Evolutionary conservation across 495 filamentous ascomycete genomes (phyloP).

Genomic region (Penicillium malachiteum): DNA sequence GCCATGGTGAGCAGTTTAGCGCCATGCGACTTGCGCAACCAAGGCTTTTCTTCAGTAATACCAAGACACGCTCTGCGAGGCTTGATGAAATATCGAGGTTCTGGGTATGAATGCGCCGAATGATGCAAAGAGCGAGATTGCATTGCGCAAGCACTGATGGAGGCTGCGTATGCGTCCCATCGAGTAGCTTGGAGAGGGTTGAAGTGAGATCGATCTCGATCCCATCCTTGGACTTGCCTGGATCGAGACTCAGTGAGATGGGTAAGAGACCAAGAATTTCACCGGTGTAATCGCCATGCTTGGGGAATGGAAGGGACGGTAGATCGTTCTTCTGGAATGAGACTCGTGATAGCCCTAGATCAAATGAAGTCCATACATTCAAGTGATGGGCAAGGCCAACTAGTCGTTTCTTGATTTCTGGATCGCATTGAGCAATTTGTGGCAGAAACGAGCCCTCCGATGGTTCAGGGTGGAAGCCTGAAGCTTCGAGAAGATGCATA

Average conservation of each 20-base stretch:
- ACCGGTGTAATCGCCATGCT: conserved; percentile 31
- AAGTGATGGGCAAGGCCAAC: conserved; percentile 45
- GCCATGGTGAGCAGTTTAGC: conserved; percentile 44
- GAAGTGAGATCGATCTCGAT: conserved; percentile 31
- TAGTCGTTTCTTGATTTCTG: conserved; percentile 35
- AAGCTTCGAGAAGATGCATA: conserved; percentile 53
- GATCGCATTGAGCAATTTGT: conserved; percentile 17
- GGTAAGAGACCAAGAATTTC: conserved; percentile 41
- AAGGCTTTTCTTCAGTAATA: conserved; percentile 26
- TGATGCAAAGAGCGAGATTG: conserved; percentile 49
- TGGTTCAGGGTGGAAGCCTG: conserved; percentile 43
- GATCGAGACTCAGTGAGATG: conserved; percentile 35
- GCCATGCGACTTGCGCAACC: conserved; percentile 35
- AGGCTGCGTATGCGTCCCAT: conserved; percentile 31
- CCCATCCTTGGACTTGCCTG: conserved; percentile 26
- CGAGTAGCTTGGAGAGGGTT: conserved; percentile 22
- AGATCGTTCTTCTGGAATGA: conserved; percentile 30
- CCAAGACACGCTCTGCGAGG: conserved; percentile 28
- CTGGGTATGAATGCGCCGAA: conserved; percentile 43
- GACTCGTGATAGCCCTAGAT: conserved; percentile 49
- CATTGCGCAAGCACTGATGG: conserved; percentile 44
- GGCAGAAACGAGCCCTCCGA: conserved; percentile 15
- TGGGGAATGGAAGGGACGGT: conserved; percentile 15
- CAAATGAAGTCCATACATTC: conserved; percentile 49
- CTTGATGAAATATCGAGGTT: conserved; percentile 31